Percentiles rank a stretch among this genome's conserved stretches.
Evolutionary conservation across 208 protist species (phyloP).

Genomic region (Naegleria gruberi): DNA sequence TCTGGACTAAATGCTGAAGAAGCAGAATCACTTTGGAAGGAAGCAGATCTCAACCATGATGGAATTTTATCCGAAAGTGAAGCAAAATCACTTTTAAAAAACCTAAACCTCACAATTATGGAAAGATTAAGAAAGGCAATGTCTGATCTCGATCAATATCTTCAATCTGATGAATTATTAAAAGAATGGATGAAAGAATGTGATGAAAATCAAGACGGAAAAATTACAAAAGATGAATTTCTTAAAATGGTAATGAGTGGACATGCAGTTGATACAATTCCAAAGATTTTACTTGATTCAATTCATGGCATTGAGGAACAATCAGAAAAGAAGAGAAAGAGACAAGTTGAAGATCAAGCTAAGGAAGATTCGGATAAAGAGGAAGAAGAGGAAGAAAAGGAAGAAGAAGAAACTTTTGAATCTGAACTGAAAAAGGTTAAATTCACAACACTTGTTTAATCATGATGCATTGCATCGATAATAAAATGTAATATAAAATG

Average conservation of each 20-base stretch:
- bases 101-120: neutral
- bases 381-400: neutral
- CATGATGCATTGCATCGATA: too few relatives aligned
- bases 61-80: neutral
- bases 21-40: neutral
- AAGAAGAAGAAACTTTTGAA: too few relatives aligned
- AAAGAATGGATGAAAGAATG: neutral
- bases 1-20: neutral
- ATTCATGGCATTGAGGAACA: neutral
- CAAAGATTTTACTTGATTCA: neutral
- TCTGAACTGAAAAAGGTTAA: too few relatives aligned
- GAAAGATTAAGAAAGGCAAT: neutral
- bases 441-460: too few relatives aligned
- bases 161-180: neutral
- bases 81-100: neutral
- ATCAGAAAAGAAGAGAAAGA: neutral
- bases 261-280: neutral
- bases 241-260: neutral
- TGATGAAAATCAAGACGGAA: neutral
- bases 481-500: too few relatives aligned
- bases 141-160: neutral
- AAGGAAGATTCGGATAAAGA: neutral
- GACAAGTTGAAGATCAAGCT: neutral
- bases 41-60: neutral
- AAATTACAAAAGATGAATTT: neutral